Base-by-base conservation (phyloP, 1,284 basidiomycete genomes). In the Tilletia setariae region DNA sequence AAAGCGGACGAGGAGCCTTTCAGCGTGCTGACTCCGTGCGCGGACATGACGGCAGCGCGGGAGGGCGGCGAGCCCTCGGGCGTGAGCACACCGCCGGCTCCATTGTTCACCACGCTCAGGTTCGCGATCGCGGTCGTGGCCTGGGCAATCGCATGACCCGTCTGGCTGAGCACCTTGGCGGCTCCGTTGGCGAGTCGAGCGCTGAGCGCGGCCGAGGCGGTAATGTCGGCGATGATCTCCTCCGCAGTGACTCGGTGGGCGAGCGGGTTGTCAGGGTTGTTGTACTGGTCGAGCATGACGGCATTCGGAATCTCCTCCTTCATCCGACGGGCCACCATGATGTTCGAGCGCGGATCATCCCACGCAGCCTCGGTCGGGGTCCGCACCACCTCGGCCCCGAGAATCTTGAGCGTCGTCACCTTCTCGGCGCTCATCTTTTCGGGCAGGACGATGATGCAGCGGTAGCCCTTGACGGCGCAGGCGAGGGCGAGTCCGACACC, bases 381-480 rank as follows among this genome's bases (percentile, higher is more conserved):
- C 67, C 95, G 90, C 65, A 98, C 87, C 65, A 98, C 93, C 83
- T 94, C 90, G 2, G 95, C 94, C 11, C 95, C 95, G 1, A 98
- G 86, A 0, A 93, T 93, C 67, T 91, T 89, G 59, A 98, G 86
- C 47, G 92, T 88, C 11, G 92, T 92, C 84, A 95, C 93, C 84
- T 98, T 98, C 85, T 98, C 94, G 69, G 90, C 84, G 2, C 91
- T 93, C 95, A 98, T 98, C 86, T 98, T 98, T 81, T 94, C 90
- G 63, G 94, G 95, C 81, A 76, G 65, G 68, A 93, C 94, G 83
- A 98, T 98, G 82, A 98, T 94, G 78, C 84, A 86, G 64, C 84
- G 82, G 74, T 84, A 84, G 89, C 90, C 92, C 88, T 92, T 92
- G 84, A 94, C 89, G 28, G 94, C 93, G 76, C 92, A 93, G 0